These are phyloP conservation scores for Infundibulicybe gibba DNA, from an alignment of 768 basidiomycete species.

Conservation along the genomic window DNA sequence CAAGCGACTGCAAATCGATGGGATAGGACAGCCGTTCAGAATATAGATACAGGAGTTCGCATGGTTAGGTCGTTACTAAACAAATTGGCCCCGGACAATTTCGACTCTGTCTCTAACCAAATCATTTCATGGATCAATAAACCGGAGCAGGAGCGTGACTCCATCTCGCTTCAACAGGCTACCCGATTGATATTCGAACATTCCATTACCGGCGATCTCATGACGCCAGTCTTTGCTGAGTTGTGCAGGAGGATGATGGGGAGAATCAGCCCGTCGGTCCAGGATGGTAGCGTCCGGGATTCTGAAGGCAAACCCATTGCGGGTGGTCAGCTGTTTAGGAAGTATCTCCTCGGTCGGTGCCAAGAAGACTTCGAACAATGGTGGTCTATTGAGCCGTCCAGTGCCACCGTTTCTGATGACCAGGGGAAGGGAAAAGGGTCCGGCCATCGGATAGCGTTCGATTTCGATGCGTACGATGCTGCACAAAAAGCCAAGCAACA, in stretches of 20 bases:
- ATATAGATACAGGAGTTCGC: constrained; percentile 73
- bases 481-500: constrained; percentile 98
- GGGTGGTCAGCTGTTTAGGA: constrained; percentile 93
- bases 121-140: constrained; percentile 95
- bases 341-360: constrained; percentile 94
- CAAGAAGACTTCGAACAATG: constrained; percentile 98
- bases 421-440: constrained; percentile 42
- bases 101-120: constrained; percentile 93
- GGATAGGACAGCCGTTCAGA: constrained; percentile 50
- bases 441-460: constrained; percentile 52
- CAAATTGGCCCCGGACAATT: constrained; percentile 95
- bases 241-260: constrained; percentile 96
- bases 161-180: constrained; percentile 91
- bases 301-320: constrained; percentile 81
- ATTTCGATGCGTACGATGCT: constrained; percentile 79
- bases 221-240: constrained; percentile 97
- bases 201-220: constrained; percentile 92
- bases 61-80: constrained; percentile 92
- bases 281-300: constrained; percentile 83
- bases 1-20: constrained; percentile 79
- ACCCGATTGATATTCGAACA: constrained; percentile 96
- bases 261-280: constrained; percentile 81
- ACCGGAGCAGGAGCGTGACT: constrained; percentile 88
- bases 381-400: constrained; percentile 85
- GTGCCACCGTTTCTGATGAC: constrained; percentile 66